These are phyloP conservation scores for Paecilomyces variotii DNA, from an alignment of 2,329 filamentous ascomycete species.

Conservation along the genomic window DNA sequence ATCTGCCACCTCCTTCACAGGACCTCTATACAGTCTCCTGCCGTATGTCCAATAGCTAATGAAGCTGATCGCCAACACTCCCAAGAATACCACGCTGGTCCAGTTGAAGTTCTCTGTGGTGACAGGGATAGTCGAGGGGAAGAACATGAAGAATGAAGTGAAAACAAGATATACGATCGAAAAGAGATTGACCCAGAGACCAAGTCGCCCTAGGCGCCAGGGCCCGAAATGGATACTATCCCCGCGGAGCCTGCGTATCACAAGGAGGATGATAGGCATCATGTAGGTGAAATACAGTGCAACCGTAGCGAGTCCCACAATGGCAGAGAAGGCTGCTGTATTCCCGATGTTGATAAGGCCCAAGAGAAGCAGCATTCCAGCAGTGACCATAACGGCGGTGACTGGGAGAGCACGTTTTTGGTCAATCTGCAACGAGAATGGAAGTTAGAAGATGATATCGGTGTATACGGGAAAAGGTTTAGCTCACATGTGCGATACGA, in stretches of 20 bases:
- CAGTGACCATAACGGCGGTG: conserved; percentile 40
- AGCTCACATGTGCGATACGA: conserved; percentile 30
- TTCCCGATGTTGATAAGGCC: conserved; percentile 47
- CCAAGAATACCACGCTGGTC: conserved; percentile 23
- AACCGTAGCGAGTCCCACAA: conserved; percentile 35
- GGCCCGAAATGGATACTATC: conserved; percentile 36
- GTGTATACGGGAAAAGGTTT: neutral
- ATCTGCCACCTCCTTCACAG: neutral
- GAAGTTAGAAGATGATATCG: neutral
- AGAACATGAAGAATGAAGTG: conserved; percentile 39
- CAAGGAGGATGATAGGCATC: conserved; percentile 40
- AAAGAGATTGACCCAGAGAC: conserved; percentile 36
- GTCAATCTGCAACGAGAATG: conserved; percentile 20
- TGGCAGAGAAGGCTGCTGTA: conserved; percentile 35
- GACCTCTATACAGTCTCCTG: neutral
- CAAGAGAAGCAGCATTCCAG: conserved; percentile 37
- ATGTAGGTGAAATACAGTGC: conserved; percentile 37
- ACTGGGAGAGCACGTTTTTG: conserved; percentile 38
- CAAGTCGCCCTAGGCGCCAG: conserved; percentile 40
- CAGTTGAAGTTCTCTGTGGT: conserved; percentile 39
- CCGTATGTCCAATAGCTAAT: neutral
- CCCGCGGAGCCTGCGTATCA: conserved; percentile 35
- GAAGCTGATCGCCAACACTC: neutral
- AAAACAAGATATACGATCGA: conserved; percentile 32
- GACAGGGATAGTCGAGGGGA: conserved; percentile 30